Percentiles rank a stretch among this genome's conserved stretches.
These are phyloP conservation scores for Leucocoprinus sp. DNA, from an alignment of 768 basidiomycete species.

Conservation along the genomic window DNA sequence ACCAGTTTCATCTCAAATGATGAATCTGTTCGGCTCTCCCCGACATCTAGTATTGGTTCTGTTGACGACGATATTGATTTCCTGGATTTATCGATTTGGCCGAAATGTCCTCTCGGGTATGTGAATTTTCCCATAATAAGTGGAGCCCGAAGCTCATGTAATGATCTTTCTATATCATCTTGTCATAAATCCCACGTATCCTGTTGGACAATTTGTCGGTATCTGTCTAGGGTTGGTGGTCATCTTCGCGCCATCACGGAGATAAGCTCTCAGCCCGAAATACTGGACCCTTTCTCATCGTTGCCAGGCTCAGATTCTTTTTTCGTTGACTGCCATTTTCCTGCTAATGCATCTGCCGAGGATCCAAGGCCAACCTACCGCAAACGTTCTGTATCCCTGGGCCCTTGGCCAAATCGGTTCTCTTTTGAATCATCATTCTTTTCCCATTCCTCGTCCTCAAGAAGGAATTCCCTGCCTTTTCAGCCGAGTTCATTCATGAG, in stretches of 20 bases:
- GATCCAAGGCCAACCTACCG: constrained; percentile 18
- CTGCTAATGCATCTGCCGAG: constrained; percentile 12
- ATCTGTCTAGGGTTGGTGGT: constrained; percentile 1
- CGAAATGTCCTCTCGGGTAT: constrained; percentile 8
- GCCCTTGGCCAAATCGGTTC: constrained; percentile 25
- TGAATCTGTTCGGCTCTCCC: constrained; percentile 4
- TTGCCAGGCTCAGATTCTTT: constrained; percentile 35
- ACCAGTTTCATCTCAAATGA: not conserved
- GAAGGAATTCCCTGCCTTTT: not conserved
- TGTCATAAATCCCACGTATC: not conserved
- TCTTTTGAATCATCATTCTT: constrained; percentile 17
- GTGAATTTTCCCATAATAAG: not conserved
- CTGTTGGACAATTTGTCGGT: not conserved
- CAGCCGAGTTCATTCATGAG: not conserved
- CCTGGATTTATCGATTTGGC: not conserved
- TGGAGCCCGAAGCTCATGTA: not conserved
- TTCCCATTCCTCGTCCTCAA: not conserved
- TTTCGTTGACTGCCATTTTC: constrained; percentile 29
- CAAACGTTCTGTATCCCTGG: constrained; percentile 36
- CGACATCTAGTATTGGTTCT: not conserved
- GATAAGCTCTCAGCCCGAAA: not conserved
- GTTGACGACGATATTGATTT: not conserved
- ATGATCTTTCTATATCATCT: not conserved
- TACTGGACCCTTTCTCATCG: constrained; percentile 33
- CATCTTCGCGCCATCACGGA: not conserved